These are phyloP conservation scores for Tuber calosporum DNA, from an alignment of 495 filamentous ascomycete species.

Conservation along the genomic window DNA sequence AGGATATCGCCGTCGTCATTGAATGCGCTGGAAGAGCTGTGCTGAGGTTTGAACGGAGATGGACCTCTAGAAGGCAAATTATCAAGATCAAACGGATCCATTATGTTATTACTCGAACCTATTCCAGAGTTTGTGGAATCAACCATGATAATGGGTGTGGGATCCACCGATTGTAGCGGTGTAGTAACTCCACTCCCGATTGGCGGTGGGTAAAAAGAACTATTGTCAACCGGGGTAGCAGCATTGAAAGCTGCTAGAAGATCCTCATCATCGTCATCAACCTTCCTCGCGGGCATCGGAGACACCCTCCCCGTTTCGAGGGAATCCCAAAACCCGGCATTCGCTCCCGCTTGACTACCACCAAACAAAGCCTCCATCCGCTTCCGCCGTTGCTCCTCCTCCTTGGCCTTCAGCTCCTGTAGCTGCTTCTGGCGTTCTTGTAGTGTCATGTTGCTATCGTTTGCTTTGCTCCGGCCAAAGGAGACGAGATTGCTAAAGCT, in stretches of 20 bases:
- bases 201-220: constrained; percentile 56
- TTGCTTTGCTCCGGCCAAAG: constrained; percentile 59
- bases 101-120: background rate
- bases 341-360: constrained; percentile 45
- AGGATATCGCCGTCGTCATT: constrained; percentile 80
- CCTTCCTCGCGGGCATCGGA: constrained; percentile 6
- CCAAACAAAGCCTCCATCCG: constrained; percentile 70
- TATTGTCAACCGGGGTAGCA: constrained; percentile 55
- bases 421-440: constrained; percentile 77
- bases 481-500: constrained; percentile 86
- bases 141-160: background rate
- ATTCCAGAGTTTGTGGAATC: background rate
- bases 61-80: constrained; percentile 50
- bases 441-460: constrained; percentile 64
- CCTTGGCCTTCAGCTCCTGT: constrained; percentile 65
- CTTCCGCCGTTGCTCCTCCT: constrained; percentile 63
- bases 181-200: background rate
- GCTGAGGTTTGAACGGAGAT: constrained; percentile 41
- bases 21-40: constrained; percentile 42
- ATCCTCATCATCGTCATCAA: constrained; percentile 48
- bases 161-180: background rate
- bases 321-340: constrained; percentile 34
- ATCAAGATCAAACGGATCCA: constrained; percentile 68
- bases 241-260: constrained; percentile 57
- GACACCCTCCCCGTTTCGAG: constrained; percentile 24